These are phyloP conservation scores for Populus davidiana DNA, from an alignment of 345 rosid genomes.

Conservation along the genomic window DNA sequence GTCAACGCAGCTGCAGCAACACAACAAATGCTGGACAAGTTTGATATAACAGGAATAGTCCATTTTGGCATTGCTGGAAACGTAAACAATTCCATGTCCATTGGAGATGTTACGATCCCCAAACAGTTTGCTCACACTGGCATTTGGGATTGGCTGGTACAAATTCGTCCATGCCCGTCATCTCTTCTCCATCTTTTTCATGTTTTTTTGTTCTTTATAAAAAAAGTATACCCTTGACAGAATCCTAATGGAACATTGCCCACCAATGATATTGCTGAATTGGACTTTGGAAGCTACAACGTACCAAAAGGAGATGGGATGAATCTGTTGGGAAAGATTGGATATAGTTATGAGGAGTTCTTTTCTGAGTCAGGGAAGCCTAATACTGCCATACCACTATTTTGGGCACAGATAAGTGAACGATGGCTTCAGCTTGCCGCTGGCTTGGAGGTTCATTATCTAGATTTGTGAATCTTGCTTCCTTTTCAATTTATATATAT, in stretches of 20 bases:
- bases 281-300: conserved; percentile 37
- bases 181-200: too few relatives aligned
- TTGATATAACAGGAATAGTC: conserved; percentile 36
- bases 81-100: conserved; percentile 47
- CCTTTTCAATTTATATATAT: too few relatives aligned
- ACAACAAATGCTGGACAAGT: conserved; percentile 53
- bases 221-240: conserved; percentile 11
- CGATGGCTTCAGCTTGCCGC: conserved; percentile 51
- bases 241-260: conserved; percentile 30
- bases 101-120: conserved; percentile 57
- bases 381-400: conserved; percentile 23
- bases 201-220: too few relatives aligned
- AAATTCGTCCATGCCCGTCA: neutral
- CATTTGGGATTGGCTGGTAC: conserved; percentile 58
- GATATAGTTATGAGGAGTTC: conserved; percentile 34
- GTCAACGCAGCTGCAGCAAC: conserved; percentile 58
- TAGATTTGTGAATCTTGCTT: too few relatives aligned
- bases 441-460: conserved; percentile 35
- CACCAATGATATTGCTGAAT: conserved; percentile 17
- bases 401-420: conserved; percentile 38
- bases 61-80: conserved; percentile 61
- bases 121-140: conserved; percentile 45
- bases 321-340: conserved; percentile 37
- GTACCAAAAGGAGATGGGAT: conserved; percentile 32
- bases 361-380: conserved; percentile 29